These are phyloP conservation scores for Rhizoctonia solani DNA, from an alignment of 1,284 basidiomycete species.

Conservation along the genomic window DNA sequence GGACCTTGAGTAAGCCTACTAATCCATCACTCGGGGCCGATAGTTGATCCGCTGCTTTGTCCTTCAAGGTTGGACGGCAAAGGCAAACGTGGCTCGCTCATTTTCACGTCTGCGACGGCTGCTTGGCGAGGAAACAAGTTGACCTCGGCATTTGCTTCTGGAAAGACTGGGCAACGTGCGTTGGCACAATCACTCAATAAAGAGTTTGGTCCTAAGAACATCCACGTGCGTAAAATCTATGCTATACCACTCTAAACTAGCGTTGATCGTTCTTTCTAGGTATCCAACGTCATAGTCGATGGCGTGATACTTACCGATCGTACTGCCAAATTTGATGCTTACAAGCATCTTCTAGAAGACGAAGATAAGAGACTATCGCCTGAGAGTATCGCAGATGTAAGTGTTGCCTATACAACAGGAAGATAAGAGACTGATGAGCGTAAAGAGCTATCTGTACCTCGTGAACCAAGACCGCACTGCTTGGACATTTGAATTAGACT, in stretches of 20 bases:
- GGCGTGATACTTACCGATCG: slow-evolving; percentile 58
- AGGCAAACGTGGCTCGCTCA: slow-evolving; percentile 64
- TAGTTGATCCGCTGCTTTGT: not conserved
- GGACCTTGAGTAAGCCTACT: slow-evolving; percentile 51
- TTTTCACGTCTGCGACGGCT: slow-evolving; percentile 80
- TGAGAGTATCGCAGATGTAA: slow-evolving; percentile 66
- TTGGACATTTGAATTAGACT: slow-evolving; percentile 72
- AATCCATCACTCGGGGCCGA: slow-evolving; percentile 7
- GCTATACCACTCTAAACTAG: not conserved
- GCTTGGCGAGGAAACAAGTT: slow-evolving; percentile 63
- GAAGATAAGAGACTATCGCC: slow-evolving; percentile 57
- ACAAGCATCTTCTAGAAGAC: slow-evolving; percentile 53
- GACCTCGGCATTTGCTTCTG: slow-evolving; percentile 69
- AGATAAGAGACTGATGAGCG: slow-evolving; percentile 41
- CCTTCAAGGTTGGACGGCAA: slow-evolving; percentile 49
- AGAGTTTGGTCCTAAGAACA: slow-evolving; percentile 78
- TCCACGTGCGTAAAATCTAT: slow-evolving; percentile 56
- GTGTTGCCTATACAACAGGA: not conserved
- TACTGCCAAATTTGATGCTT: slow-evolving; percentile 36
- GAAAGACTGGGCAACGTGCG: slow-evolving; percentile 68
- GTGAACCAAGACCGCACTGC: slow-evolving; percentile 62
- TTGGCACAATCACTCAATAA: slow-evolving; percentile 76
- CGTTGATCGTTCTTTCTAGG: slow-evolving; percentile 21
- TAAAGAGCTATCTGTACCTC: slow-evolving; percentile 58
- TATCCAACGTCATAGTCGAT: slow-evolving; percentile 51